phyloP scores from a whole-genome alignment of 2,329 filamentous ascomycete genomes.

The Fusarium drepaniforme region DNA sequence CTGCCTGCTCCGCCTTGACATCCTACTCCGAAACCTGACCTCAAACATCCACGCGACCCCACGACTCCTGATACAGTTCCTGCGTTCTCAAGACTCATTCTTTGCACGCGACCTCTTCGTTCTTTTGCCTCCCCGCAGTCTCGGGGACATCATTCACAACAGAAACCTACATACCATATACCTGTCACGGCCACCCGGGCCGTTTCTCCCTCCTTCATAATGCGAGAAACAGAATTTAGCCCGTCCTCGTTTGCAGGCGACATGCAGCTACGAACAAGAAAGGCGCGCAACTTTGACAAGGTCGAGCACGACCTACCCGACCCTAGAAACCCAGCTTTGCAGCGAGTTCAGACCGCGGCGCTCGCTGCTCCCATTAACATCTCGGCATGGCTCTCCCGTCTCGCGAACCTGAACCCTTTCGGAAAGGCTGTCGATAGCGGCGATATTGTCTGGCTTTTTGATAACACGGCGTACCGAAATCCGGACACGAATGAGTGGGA shows the following conservation, averaged over 20 bases:
- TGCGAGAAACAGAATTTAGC: constrained; percentile 41
- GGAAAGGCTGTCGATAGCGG: constrained; percentile 69
- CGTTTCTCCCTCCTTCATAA: constrained; percentile 26
- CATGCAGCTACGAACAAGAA: constrained; percentile 65
- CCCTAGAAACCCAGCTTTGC: constrained; percentile 47
- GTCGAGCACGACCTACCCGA: constrained; percentile 61
- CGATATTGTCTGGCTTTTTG: constrained; percentile 88
- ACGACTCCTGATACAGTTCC: constrained; percentile 37
- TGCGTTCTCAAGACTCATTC: constrained; percentile 27
- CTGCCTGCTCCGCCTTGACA: constrained; percentile 20
- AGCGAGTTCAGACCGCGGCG: constrained; percentile 48
- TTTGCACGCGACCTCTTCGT: constrained; percentile 31
- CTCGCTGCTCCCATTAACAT: constrained; percentile 44
- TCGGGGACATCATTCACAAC: constrained; percentile 8
- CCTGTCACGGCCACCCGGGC: constrained; percentile 3
- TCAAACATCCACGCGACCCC: constrained; percentile 36
- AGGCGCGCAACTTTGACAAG: constrained; percentile 61
- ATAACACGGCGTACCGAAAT: constrained; percentile 84
- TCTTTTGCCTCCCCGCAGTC: constrained; percentile 1
- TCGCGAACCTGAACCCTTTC: constrained; percentile 68
- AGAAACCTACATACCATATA: constrained; percentile 16
- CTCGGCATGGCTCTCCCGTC: constrained; percentile 56
- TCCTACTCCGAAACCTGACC: constrained; percentile 30
- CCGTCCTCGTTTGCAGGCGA: constrained; percentile 50
- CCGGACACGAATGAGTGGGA: constrained; percentile 70